Base-by-base conservation (phyloP, 202 grass and related monocot genomes). In the Hordeum pubiflorum region DNA sequence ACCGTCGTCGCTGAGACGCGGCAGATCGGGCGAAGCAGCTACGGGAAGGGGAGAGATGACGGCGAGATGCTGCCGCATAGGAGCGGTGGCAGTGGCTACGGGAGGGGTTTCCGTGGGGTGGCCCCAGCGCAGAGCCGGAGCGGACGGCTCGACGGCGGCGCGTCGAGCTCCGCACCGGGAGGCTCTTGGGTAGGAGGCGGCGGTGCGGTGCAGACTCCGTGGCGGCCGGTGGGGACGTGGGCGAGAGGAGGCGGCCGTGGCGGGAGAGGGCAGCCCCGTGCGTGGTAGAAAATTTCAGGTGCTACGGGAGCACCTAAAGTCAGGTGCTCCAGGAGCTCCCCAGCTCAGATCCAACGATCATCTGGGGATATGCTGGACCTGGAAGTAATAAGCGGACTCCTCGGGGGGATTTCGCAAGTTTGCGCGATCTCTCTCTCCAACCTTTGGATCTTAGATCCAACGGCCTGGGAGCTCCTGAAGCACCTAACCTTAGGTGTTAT, bases 161-260 rank as follows among this genome's bases (percentile, higher is more conserved):
- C 44, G 0, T 48, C 73, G 26, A 27, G 0, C 38, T 26, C 7
- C 27, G 3, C 48, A 50, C 24, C 13, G 3, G 58, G 24, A 73
- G 39, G 75, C 0, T 24, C 3, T 17, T 75, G 15, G 62, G 13
- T 78, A 3, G 43, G 67, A 32, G 41, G 34, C 5, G 29, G 20
- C 20, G 26, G 39, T 9, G 0, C 12, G 22, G 52, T 22, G 18
- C 63, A 77, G 39, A 60, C 12, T 0, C 69, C 31, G 6, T 84
- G 81, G 85, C 43, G 44, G 0, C 56, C 81, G 5, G 77, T 43
- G 2, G 85, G 72, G 26, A 3, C 46, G 20, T 66, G 34, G 69
- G 55, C 81, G 58, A 64, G 70, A 64, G 82, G 37, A 23, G 36
- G 65, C 37, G 65, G 65, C 36, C 37, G 65, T 69, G 65, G 34